Percentiles rank a stretch among this genome's conserved stretches.
Evolutionary conservation across 2,329 filamentous ascomycete species (phyloP).

Genomic region (Aspergillus aculeatus): DNA sequence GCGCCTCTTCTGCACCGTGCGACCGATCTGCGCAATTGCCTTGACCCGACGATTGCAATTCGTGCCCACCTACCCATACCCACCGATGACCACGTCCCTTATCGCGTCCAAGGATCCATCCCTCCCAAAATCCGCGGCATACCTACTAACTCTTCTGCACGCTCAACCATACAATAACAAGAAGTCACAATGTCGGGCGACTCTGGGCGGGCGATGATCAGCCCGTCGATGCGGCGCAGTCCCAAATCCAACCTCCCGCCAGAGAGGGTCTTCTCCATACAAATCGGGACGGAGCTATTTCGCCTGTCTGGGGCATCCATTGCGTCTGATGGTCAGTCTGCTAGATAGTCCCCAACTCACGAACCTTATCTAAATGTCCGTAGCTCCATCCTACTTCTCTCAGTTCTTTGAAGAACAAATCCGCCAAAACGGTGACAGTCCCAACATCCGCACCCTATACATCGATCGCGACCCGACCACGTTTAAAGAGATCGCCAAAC

Average conservation of each 20-base stretch:
- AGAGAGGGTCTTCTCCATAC: slow-evolving; percentile 67
- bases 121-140: not conserved
- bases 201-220: not conserved
- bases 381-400: slow-evolving; percentile 95
- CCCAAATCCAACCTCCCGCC: slow-evolving; percentile 45
- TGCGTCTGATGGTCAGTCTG: slow-evolving; percentile 65
- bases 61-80: not conserved
- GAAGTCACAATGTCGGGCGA: not conserved
- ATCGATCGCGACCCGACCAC: slow-evolving; percentile 91
- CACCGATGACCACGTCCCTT: not conserved
- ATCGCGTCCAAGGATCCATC: not conserved
- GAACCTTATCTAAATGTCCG: slow-evolving; percentile 48
- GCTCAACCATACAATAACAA: not conserved
- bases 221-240: not conserved
- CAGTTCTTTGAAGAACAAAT: slow-evolving; percentile 88
- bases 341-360: not conserved
- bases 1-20: not conserved
- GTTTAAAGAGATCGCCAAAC: slow-evolving; percentile 83
- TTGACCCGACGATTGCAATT: not conserved
- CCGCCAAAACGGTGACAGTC: slow-evolving; percentile 58
- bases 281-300: slow-evolving; percentile 69
- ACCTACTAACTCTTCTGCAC: not conserved
- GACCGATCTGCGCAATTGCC: not conserved
- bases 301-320: slow-evolving; percentile 68
- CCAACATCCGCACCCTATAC: slow-evolving; percentile 74